A percentile compares a stretch with the other conserved stretches of the same genome.
Evolutionary conservation across 2,329 filamentous ascomycete genomes (phyloP).

Genomic region (Huntiella abstrusa): DNA sequence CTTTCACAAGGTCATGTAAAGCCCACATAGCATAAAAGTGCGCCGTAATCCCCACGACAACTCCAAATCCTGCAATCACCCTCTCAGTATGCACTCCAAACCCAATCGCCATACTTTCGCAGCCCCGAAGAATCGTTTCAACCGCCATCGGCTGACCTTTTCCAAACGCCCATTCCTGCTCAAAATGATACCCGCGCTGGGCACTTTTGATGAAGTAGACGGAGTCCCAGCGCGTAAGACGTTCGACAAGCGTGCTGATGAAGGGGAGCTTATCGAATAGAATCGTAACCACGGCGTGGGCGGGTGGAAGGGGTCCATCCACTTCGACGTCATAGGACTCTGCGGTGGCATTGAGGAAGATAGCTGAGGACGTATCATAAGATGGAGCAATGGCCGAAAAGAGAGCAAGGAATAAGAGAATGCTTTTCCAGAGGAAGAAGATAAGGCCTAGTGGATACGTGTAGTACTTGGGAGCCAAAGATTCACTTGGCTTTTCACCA

Average conservation of each 20-base stretch:
- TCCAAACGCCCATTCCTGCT: conserved; percentile 78
- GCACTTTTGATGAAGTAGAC: conserved; percentile 53
- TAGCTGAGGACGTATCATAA: conserved; percentile 61
- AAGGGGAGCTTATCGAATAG: conserved; percentile 1
- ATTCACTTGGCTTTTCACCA: neutral
- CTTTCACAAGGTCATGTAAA: conserved; percentile 53
- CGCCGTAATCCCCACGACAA: conserved; percentile 49
- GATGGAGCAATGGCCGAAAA: conserved; percentile 31
- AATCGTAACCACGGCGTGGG: conserved; percentile 14
- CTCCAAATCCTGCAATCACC: conserved; percentile 31
- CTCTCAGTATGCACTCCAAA: conserved; percentile 9
- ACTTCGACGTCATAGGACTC: conserved; percentile 22
- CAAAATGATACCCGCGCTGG: conserved; percentile 46
- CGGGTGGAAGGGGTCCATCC: conserved; percentile 4
- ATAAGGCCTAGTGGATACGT: conserved; percentile 15
- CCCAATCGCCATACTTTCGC: conserved; percentile 5
- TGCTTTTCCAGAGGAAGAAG: conserved; percentile 48
- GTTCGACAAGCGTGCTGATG: conserved; percentile 23
- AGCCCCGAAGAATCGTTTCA: conserved; percentile 5
- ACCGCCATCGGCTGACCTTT: conserved; percentile 22
- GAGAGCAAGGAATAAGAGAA: conserved; percentile 44
- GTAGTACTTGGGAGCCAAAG: neutral
- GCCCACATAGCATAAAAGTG: conserved; percentile 60
- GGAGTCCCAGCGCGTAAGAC: conserved; percentile 62
- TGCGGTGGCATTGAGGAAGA: conserved; percentile 14